A percentile compares a stretch with the other conserved stretches of the same genome.
phyloP scores from a whole-genome alignment of 345 rosid genomes.

The Populus euphratica region DNA sequence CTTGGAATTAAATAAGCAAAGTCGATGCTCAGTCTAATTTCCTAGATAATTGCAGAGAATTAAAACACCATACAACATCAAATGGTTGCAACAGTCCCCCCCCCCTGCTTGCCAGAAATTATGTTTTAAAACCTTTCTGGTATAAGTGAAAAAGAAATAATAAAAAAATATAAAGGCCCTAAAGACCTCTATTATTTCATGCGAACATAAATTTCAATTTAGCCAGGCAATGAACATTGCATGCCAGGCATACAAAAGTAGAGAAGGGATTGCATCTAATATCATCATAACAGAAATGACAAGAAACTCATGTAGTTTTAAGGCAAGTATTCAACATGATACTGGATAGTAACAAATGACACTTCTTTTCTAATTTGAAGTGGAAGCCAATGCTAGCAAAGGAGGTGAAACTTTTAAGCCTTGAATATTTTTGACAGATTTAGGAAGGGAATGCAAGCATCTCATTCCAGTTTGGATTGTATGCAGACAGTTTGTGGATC shows the following conservation, averaged over 20 bases:
- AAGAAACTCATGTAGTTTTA: background rate
- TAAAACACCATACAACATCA: background rate
- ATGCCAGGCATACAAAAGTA: background rate
- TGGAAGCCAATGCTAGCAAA: background rate
- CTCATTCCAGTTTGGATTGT: background rate
- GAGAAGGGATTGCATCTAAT: background rate
- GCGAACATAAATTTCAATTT: background rate
- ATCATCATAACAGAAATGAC: background rate
- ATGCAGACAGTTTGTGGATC: background rate
- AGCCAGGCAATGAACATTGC: background rate
- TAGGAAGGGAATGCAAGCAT: background rate
- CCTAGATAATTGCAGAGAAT: background rate
- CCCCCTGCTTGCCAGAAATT: background rate
- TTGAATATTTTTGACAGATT: background rate
- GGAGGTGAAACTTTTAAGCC: background rate
- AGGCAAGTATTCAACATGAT: background rate
- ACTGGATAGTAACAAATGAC: background rate
- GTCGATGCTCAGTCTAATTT: background rate
- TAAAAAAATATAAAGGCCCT: background rate
- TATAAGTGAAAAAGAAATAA: background rate
- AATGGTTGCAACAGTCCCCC: background rate
- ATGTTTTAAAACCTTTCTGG: background rate
- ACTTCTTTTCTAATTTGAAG: background rate
- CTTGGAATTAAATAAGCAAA: background rate
- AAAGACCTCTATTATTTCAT: background rate